Percentiles rank a stretch among this genome's conserved stretches.
Conservation (phyloP, 305 asterid species). For the Lippia alba region DNA sequence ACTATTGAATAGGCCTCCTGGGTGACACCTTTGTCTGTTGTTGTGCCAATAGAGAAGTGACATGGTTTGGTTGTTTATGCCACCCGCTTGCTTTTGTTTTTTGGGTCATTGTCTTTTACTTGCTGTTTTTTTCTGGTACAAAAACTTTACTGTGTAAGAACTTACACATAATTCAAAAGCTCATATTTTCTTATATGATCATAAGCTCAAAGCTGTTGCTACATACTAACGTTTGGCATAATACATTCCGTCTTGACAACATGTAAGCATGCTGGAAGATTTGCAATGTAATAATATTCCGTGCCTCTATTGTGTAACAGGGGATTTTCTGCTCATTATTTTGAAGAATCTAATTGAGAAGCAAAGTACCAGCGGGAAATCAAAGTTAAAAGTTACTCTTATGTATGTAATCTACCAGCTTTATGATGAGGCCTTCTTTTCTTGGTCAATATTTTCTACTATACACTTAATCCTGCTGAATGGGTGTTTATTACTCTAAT, state of each 20-base stretch:
- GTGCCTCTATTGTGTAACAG: conserved; percentile 57
- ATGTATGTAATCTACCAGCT: conserved; percentile 60
- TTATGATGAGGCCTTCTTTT: conserved; percentile 26
- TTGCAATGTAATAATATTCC: conserved; percentile 38
- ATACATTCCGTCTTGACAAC: conserved; percentile 27
- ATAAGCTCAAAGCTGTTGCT: conserved; percentile 6
- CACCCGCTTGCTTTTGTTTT: not conserved
- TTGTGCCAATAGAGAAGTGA: conserved; percentile 19
- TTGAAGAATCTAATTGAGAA: conserved; percentile 87
- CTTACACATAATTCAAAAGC: too few species aligned
- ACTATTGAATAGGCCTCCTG: conserved; percentile 10
- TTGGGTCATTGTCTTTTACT: conserved; percentile 17
- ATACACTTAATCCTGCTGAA: conserved; percentile 33
- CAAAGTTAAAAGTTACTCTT: conserved; percentile 87
- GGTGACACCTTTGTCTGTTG: conserved; percentile 5
- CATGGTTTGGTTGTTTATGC: not conserved
- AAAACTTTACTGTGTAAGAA: too few species aligned
- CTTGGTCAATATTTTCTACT: conserved; percentile 20
- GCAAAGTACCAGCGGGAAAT: conserved; percentile 57
- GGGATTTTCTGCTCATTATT: conserved; percentile 94
- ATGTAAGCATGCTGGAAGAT: conserved; percentile 29
- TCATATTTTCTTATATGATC: conserved; percentile 15
- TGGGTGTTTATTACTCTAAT: conserved; percentile 37
- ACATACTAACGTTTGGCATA: conserved; percentile 21
- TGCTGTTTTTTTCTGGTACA: too few species aligned